phyloP scores from a whole-genome alignment of 345 rosid genomes.

The Pistacia vera region DNA sequence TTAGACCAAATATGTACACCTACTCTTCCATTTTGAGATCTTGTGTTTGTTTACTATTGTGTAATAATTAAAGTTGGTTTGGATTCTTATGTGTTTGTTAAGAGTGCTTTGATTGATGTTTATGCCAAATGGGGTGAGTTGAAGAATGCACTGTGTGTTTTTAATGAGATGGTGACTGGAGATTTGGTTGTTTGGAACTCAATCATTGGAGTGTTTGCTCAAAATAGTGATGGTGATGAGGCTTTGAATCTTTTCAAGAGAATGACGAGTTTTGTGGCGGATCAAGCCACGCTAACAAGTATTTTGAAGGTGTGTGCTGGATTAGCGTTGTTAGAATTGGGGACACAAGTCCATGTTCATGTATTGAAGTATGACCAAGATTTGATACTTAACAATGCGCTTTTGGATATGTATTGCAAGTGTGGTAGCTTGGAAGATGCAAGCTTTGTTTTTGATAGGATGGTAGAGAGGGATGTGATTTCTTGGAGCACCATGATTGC shows the following conservation, averaged over 20 bases:
- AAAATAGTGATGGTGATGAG: conserved; percentile 51
- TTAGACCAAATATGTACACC: too few relatives aligned
- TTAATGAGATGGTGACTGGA: conserved; percentile 54
- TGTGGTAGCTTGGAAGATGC: conserved; percentile 76
- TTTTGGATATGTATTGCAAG: conserved; percentile 77
- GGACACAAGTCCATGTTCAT: conserved; percentile 75
- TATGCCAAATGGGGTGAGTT: too few relatives aligned
- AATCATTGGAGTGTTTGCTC: conserved; percentile 72
- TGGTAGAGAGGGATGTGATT: conserved; percentile 64
- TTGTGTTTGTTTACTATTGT: too few relatives aligned
- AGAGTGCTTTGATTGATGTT: too few relatives aligned
- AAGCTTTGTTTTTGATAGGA: conserved; percentile 37
- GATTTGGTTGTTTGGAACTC: conserved; percentile 85
- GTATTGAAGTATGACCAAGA: conserved; percentile 61
- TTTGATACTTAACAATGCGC: conserved; percentile 67
- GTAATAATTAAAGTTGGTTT: too few relatives aligned
- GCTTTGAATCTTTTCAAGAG: conserved; percentile 63
- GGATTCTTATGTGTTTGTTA: too few relatives aligned
- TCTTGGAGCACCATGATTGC: conserved; percentile 84
- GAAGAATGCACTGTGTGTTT: conserved; percentile 20
- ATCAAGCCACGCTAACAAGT: conserved; percentile 52
- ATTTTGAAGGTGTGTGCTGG: conserved; percentile 68
- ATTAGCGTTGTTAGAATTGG: conserved; percentile 57
- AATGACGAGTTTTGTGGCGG: conserved; percentile 51
- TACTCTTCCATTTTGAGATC: too few relatives aligned